Percentiles rank a stretch among this genome's conserved stretches.
Conservation (phyloP, 805 yeast species). For the Metschnikowia henanensis region DNA sequence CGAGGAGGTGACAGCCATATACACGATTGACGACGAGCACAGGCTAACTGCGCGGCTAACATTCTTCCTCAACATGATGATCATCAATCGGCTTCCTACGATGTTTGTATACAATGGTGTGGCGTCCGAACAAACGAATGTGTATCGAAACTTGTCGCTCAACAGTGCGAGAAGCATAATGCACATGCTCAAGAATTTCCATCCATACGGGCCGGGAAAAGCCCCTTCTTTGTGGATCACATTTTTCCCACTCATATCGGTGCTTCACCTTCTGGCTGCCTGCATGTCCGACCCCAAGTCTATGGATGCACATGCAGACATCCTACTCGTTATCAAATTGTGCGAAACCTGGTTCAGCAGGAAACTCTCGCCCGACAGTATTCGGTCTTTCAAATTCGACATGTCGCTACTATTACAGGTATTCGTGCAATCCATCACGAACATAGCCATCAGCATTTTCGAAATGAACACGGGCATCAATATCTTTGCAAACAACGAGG, state of each 20-base stretch:
- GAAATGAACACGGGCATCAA: conserved; percentile 21
- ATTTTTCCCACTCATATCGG: conserved; percentile 34
- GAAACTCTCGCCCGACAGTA: conserved; percentile 8
- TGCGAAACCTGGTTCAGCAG: conserved; percentile 11
- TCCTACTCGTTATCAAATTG: conserved; percentile 26
- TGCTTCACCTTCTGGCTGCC: conserved; percentile 28
- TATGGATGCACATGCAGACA: conserved; percentile 28
- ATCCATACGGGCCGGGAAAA: conserved; percentile 18
- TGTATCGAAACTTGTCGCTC: conserved; percentile 29
- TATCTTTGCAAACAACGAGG: conserved; percentile 16
- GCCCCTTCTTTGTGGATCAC: conserved; percentile 32
- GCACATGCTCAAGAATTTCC: conserved; percentile 22
- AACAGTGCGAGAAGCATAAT: conserved; percentile 39
- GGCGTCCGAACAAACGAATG: conserved; percentile 15
- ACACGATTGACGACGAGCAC: conserved; percentile 7
- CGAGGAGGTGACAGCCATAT: conserved; percentile 1
- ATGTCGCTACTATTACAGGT: conserved; percentile 17
- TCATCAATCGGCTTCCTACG: conserved; percentile 35
- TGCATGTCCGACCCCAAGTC: conserved; percentile 32
- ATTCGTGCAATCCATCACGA: conserved; percentile 22
- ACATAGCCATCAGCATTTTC: conserved; percentile 22
- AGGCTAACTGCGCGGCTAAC: conserved; percentile 26
- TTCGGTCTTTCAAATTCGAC: conserved; percentile 5
- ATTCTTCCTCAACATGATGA: conserved; percentile 36
- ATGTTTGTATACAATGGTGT: conserved; percentile 19